A percentile compares a stretch with the other conserved stretches of the same genome.
phyloP scores from a whole-genome alignment of 169 alveolate genomes.

The Gregarina niphandrodes region DNA sequence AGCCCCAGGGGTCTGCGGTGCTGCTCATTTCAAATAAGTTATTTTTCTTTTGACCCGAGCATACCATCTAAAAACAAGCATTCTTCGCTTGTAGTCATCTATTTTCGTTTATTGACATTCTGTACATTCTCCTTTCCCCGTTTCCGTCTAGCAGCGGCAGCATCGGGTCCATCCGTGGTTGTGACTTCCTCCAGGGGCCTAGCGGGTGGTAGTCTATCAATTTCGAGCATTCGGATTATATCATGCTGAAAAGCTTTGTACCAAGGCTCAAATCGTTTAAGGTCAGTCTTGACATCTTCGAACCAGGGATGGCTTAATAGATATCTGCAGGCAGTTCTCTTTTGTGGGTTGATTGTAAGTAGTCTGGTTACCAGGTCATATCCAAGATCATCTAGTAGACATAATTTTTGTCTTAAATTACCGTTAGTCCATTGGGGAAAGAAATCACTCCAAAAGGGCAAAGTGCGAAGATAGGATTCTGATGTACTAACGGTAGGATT shows the following conservation, averaged over 20 bases:
- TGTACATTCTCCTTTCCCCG: too few relatives aligned
- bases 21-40: too few relatives aligned
- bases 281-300: neutral
- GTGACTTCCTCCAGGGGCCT: neutral
- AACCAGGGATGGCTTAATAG: slow-evolving; percentile 1
- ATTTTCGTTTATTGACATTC: too few relatives aligned
- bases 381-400: neutral
- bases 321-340: neutral
- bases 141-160: too few relatives aligned
- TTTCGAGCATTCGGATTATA: neutral
- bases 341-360: neutral
- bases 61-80: too few relatives aligned
- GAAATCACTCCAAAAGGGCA: neutral
- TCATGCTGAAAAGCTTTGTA: neutral
- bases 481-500: too few relatives aligned
- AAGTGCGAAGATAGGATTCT: neutral
- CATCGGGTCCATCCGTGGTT: too few relatives aligned
- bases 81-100: too few relatives aligned
- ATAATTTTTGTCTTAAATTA: neutral
- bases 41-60: too few relatives aligned
- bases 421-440: slow-evolving; percentile 1
- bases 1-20: too few relatives aligned
- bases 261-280: neutral
- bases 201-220: neutral
- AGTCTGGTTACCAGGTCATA: neutral